Percentiles rank a stretch among this genome's conserved stretches.
Conservation (phyloP, 202 grass and related monocot genomes). For the Carex sylvatica region DNA sequence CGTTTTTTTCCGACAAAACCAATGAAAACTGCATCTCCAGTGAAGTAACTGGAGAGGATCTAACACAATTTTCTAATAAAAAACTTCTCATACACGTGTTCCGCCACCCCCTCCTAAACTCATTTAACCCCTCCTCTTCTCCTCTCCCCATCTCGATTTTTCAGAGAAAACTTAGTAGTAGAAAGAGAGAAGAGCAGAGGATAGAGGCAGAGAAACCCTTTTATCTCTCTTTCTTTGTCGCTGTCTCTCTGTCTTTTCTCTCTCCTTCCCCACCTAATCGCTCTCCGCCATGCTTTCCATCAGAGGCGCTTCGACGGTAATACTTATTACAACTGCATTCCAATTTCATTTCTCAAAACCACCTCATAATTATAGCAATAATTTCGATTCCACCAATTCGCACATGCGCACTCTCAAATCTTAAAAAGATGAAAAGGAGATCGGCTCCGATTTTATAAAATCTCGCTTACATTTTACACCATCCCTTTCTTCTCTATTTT, state of each 20-base stretch:
- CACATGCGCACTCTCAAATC: background rate
- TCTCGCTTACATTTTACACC: background rate
- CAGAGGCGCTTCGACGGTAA: slow-evolving; percentile 22
- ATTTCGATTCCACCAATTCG: background rate
- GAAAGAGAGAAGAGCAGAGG: slow-evolving; percentile 5
- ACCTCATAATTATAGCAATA: slow-evolving; percentile 18
- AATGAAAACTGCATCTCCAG: background rate
- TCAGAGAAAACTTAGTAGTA: background rate
- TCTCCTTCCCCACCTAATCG: background rate
- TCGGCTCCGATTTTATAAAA: background rate
- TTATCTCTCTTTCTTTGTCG: slow-evolving; percentile 2
- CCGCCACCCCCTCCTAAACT: slow-evolving; percentile 28
- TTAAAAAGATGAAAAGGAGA: background rate
- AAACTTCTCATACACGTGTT: slow-evolving; percentile 33
- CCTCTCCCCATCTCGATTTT: slow-evolving; percentile 9
- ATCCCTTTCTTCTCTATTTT: slow-evolving; percentile 25
- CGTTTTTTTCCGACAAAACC: slow-evolving; percentile 4
- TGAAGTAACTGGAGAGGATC: background rate
- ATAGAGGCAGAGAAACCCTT: slow-evolving; percentile 3
- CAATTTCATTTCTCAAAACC: background rate
- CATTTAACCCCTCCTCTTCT: slow-evolving; percentile 36
- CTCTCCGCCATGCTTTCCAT: slow-evolving; percentile 25
- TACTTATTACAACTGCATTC: background rate
- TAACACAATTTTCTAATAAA: slow-evolving; percentile 3
- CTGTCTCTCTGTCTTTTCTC: slow-evolving; percentile 7